phyloP scores from a whole-genome alignment of 106 monocot species.

The Vanilla planifolia region DNA sequence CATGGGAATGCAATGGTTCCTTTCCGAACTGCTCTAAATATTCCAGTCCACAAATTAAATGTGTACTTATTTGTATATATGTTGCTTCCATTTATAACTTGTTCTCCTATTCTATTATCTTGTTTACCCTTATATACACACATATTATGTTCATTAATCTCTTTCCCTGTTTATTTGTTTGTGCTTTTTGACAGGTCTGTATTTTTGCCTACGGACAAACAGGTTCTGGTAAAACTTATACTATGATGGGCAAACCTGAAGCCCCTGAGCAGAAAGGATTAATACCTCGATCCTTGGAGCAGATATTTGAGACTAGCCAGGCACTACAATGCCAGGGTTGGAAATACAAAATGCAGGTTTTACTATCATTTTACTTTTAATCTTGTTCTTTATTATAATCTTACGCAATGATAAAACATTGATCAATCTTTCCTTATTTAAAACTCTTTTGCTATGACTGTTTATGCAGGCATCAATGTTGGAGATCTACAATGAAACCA shows the following conservation, averaged over 20 bases:
- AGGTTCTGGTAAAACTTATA: slow-evolving; percentile 96
- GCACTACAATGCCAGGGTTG: slow-evolving; percentile 67
- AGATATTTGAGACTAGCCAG: slow-evolving; percentile 74
- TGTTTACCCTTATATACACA: too few species aligned
- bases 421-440: background rate
- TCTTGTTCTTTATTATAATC: background rate
- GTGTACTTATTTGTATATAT: too few species aligned
- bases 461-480: slow-evolving; percentile 78
- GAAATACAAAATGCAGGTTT: slow-evolving; percentile 90
- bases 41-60: too few species aligned
- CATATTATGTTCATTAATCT: too few species aligned
- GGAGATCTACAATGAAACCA: slow-evolving; percentile 93
- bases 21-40: too few species aligned
- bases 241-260: slow-evolving; percentile 86
- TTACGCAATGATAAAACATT: background rate
- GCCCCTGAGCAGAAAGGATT: slow-evolving; percentile 59
- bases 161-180: background rate
- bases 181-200: slow-evolving; percentile 48
- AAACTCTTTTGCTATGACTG: background rate
- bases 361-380: background rate
- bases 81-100: too few species aligned
- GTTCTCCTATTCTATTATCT: too few species aligned
- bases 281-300: slow-evolving; percentile 85
- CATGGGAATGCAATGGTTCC: too few species aligned
- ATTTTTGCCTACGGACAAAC: slow-evolving; percentile 99